These are phyloP conservation scores for Plectranthus barbatus DNA, from an alignment of 257 asterid genomes.

Conservation along the genomic window DNA sequence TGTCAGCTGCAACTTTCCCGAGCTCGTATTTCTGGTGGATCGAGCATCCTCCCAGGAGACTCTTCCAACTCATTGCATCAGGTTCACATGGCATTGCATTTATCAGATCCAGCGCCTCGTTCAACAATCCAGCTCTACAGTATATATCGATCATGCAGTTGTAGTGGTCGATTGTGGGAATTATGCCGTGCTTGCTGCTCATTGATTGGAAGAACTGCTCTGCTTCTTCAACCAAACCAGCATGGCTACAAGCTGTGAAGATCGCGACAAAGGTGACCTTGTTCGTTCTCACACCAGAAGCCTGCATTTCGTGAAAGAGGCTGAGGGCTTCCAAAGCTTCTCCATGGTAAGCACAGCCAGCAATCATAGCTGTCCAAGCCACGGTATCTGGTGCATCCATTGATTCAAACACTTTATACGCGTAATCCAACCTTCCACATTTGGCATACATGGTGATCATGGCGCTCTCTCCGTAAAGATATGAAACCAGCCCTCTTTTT, in stretches of 20 bases:
- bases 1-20: slow-evolving; percentile 46
- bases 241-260: slow-evolving; percentile 54
- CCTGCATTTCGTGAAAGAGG: slow-evolving; percentile 33
- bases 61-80: slow-evolving; percentile 58
- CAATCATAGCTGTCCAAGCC: slow-evolving; percentile 53
- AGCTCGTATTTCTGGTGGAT: slow-evolving; percentile 38
- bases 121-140: slow-evolving; percentile 39
- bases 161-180: slow-evolving; percentile 37
- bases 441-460: slow-evolving; percentile 51
- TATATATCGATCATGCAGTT: slow-evolving; percentile 43
- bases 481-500: slow-evolving; percentile 37
- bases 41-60: slow-evolving; percentile 44
- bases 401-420: slow-evolving; percentile 28
- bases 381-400: slow-evolving; percentile 33
- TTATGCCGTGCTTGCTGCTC: slow-evolving; percentile 29
- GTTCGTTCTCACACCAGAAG: slow-evolving; percentile 27
- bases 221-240: slow-evolving; percentile 40
- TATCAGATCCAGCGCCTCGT: slow-evolving; percentile 33
- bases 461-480: slow-evolving; percentile 44
- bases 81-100: slow-evolving; percentile 38
- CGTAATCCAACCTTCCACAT: slow-evolving; percentile 43
- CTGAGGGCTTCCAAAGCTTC: slow-evolving; percentile 32
- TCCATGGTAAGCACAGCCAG: slow-evolving; percentile 46
- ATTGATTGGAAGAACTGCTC: slow-evolving; percentile 27
- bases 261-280: slow-evolving; percentile 39